These are phyloP conservation scores for Globisporangium radiosum DNA, from an alignment of 352 stramenopile species.

Conservation along the genomic window DNA sequence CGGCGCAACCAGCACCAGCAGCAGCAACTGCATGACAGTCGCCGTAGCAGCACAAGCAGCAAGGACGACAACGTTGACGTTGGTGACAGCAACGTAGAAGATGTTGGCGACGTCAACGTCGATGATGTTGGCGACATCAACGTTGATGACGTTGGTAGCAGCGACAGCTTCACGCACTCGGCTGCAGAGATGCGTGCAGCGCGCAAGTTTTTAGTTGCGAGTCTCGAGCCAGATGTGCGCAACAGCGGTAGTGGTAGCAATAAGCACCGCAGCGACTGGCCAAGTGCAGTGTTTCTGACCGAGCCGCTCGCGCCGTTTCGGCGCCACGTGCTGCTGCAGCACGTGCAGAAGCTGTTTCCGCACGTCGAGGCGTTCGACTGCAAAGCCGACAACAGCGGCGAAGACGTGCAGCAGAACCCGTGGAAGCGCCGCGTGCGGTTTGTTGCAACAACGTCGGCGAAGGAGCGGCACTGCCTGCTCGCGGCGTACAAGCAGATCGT, in stretches of 20 bases:
- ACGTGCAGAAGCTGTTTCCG: constrained; percentile 40
- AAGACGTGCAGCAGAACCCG: constrained; percentile 23
- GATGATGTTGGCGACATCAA: background rate
- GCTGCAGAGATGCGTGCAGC: constrained; percentile 13
- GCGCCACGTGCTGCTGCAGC: constrained; percentile 43
- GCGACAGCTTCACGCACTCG: constrained; percentile 2
- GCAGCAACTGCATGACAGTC: background rate
- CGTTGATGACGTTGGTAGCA: background rate
- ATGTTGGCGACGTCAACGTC: background rate
- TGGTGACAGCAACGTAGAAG: background rate
- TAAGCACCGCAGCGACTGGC: constrained; percentile 13
- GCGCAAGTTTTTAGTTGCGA: constrained; percentile 32
- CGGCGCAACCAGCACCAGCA: constrained; percentile 5
- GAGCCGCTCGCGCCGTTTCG: constrained; percentile 59
- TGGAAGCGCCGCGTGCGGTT: constrained; percentile 66
- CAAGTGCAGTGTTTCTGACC: constrained; percentile 39
- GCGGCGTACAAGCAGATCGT: constrained; percentile 22
- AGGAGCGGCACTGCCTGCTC: constrained; percentile 26
- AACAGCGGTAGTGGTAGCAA: background rate
- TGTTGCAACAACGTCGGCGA: constrained; percentile 18
- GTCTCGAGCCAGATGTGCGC: constrained; percentile 12
- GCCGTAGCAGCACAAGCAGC: background rate
- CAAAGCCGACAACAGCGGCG: constrained; percentile 42
- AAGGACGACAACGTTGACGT: background rate
- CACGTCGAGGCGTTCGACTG: constrained; percentile 49